Evolutionary conservation across 2,329 filamentous ascomycete species (phyloP), one percentile per base, ranked within the genome.

Genomic region (Pleurostoma richardsiae): DNA sequence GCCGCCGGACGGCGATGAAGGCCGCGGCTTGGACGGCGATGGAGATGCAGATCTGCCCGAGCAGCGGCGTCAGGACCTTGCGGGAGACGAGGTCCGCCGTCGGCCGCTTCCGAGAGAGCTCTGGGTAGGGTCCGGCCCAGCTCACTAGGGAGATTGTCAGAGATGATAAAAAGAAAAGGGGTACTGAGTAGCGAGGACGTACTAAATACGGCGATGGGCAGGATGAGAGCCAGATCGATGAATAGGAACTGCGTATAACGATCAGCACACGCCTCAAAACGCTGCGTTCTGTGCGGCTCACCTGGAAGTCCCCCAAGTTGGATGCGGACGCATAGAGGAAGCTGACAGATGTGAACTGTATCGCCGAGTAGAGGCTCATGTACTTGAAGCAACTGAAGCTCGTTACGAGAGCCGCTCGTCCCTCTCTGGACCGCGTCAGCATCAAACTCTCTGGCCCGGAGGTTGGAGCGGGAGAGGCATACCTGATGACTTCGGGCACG

Each of bases 371-470:
- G 54, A 99, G 70, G 58, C 88, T 95, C 95, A 99, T 99, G 69
- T 95, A 99, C 72, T 97, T 99, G 79, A 99, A 99, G 72, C 94
- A 99, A 71, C 89, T 95, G 72, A 99, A 99, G 67, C 90, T 96
- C 10, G 94, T 99, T n/a, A 97, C 91, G 31, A 99, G 77, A 31
- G 95, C 89, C 26, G 92, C 92, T 52, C 95, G 84, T 26, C 94
- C 94, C 72, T 99, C 94, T 19, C 19, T 19, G 19, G 19, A 54
- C 90, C 84, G 66, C 33, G 39, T 36, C 19, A 39, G 19, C 3
- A 31, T 26, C 30, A 29, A 40, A 56, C 45, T 57, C 19, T 19
- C 19, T 54, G 44, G 41, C 41, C 6, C 19, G 36, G 11, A 30
- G 29, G 10, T 6, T 33, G 26, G 7, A 4, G 36, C 30, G 6